A percentile compares a stretch with the other conserved stretches of the same genome.
Evolutionary conservation across 2,329 filamentous ascomycete species (phyloP).

Genomic region (Aaosphaeria arxii): DNA sequence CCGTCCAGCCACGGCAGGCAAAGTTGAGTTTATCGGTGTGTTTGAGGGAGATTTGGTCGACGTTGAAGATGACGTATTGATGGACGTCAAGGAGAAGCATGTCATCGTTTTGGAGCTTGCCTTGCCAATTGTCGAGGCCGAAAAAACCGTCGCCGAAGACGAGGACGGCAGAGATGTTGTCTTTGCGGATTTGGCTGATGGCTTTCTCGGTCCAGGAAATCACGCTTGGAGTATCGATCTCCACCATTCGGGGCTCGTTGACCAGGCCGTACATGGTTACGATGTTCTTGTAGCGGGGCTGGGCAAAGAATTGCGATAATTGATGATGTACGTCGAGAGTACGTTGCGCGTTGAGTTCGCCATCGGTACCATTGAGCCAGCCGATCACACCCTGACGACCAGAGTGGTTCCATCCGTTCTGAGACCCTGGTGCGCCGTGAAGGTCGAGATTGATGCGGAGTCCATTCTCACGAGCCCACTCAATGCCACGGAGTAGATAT

Average conservation of each 20-base stretch:
- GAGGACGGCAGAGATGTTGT: slow-evolving; percentile 70
- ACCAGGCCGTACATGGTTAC: slow-evolving; percentile 89
- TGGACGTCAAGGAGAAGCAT: slow-evolving; percentile 91
- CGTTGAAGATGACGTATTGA: slow-evolving; percentile 98
- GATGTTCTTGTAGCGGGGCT: slow-evolving; percentile 88
- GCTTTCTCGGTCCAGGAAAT: slow-evolving; percentile 76
- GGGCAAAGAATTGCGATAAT: slow-evolving; percentile 87
- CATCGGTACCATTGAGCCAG: slow-evolving; percentile 91
- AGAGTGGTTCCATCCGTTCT: slow-evolving; percentile 98
- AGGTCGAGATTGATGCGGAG: slow-evolving; percentile 90
- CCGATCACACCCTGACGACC: slow-evolving; percentile 75
- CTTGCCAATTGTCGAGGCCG: slow-evolving; percentile 87
- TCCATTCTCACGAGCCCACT: slow-evolving; percentile 90
- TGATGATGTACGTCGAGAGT: slow-evolving; percentile 84
- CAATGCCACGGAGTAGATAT: slow-evolving; percentile 87
- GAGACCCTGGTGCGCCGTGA: slow-evolving; percentile 86
- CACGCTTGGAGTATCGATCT: slow-evolving; percentile 64
- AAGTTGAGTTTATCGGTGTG: slow-evolving; percentile 84
- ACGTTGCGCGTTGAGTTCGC: slow-evolving; percentile 72
- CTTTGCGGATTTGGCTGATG: slow-evolving; percentile 68
- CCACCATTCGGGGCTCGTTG: slow-evolving; percentile 86
- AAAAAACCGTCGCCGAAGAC: slow-evolving; percentile 95
- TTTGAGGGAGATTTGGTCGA: slow-evolving; percentile 74
- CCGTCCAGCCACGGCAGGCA: slow-evolving; percentile 82
- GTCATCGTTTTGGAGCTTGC: slow-evolving; percentile 67